phyloP scores from a whole-genome alignment of 2,329 filamentous ascomycete genomes.

The Myriosclerotinia duriaeana region DNA sequence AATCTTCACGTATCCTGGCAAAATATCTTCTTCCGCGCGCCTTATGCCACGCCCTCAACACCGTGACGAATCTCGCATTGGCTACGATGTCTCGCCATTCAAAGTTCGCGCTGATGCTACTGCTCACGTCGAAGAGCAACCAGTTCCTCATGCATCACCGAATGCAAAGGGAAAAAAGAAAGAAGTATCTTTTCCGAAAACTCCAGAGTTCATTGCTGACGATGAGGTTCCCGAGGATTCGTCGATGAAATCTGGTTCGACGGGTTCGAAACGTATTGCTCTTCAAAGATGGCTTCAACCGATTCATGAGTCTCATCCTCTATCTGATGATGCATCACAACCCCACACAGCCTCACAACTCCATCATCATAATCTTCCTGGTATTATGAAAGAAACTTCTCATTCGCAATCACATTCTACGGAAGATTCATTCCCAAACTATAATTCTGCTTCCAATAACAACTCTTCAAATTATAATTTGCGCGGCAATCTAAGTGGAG shows the following conservation, averaged over 20 bases:
- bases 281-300: conserved; percentile 63
- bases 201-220: conserved; percentile 38
- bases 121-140: conserved; percentile 57
- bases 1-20: conserved; percentile 74
- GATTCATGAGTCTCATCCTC: conserved; percentile 40
- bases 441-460: not conserved
- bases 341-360: not conserved
- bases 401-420: conserved; percentile 22
- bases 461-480: conserved; percentile 33
- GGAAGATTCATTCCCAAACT: conserved; percentile 20
- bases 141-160: conserved; percentile 31
- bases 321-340: not conserved
- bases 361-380: conserved; percentile 40
- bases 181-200: conserved; percentile 64
- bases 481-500: conserved; percentile 29
- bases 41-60: conserved; percentile 76
- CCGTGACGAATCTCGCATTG: conserved; percentile 57
- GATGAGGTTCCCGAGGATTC: conserved; percentile 46
- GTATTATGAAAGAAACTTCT: conserved; percentile 56
- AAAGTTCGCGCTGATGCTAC: conserved; percentile 68
- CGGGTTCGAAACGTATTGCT: conserved; percentile 49
- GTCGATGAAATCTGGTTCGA: conserved; percentile 45
- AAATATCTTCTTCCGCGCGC: conserved; percentile 84
- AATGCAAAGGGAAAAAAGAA: conserved; percentile 49
- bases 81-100: conserved; percentile 84